Evolutionary conservation across 176 grass and related monocot species (phyloP), one percentile per base, ranked within the genome.

Genomic region (Aegilops sharonensis): DNA sequence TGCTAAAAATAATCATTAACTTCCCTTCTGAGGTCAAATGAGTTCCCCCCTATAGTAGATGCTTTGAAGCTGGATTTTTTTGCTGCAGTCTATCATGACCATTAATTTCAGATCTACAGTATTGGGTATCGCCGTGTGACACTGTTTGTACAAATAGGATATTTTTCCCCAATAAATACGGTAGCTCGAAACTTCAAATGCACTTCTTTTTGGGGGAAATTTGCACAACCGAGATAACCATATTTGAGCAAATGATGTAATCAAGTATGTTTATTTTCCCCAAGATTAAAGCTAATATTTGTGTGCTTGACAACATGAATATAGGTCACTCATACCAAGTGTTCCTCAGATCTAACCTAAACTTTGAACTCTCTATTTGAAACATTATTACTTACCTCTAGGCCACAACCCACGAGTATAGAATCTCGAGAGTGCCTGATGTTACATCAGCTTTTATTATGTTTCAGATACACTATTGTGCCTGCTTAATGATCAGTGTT

Each of bases 61-160:
- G 17, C 78, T 39, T 78, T 83, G 69, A 88, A 89, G 24, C 5
- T 52, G 74, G 64, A 83, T 87, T 64, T 75, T 84, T 61, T 61
- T 65, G 30, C 21, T 42, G 39, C 39, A 85, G 73, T 50, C 15
- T 77, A 25, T 83, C 8, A 61, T 62, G 52, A 72, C 30, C 66
- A 6, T 66, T 52, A 65, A n/a, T 43, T 63, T 81, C 62, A 67
- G 45, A 2, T 14, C 37, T 48, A 81, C 39, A 20, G 27, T 32
- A 81, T 11, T 4, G 48, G 17, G 57, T 40, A 67, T 81, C 25
- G 10, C 67, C 20, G 8, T 52, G 17, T 68, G 63, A 29, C 27
- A 34, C 29, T 81, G 40, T 35, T 66, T 18, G 34, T 52, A 50
- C 27, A 81, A 34, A 47, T n/a, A 50, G 40, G 6, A 9, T 65